These are phyloP conservation scores for Polyporus tsugae DNA, from an alignment of 1,284 basidiomycete species.

Conservation along the genomic window DNA sequence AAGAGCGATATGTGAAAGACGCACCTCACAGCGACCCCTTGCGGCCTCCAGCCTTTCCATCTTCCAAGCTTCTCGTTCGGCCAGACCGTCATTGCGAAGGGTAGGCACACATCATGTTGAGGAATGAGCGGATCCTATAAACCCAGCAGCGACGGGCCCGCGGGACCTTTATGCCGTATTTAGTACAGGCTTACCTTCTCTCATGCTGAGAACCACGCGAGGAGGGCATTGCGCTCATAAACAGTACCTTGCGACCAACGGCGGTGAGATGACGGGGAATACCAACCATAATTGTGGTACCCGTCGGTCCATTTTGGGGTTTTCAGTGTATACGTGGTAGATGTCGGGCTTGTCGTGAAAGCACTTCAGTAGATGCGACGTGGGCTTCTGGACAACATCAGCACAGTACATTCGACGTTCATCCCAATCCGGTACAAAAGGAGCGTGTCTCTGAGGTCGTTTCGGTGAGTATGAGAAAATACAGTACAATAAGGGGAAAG, in stretches of 20 bases:
- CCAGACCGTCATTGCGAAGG: background rate
- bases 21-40: conserved; percentile 15
- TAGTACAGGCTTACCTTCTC: background rate
- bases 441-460: conserved; percentile 18
- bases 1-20: conserved; percentile 24
- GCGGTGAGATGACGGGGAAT: background rate
- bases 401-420: conserved; percentile 4
- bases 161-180: conserved; percentile 2
- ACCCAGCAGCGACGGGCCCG: background rate
- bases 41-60: conserved; percentile 4
- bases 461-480: conserved; percentile 11
- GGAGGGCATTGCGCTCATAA: background rate
- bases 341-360: background rate
- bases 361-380: background rate
- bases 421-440: conserved; percentile 7
- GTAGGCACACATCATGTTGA: background rate
- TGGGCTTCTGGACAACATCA: background rate
- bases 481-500: conserved; percentile 11
- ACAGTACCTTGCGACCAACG: background rate
- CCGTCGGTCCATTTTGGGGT: background rate
- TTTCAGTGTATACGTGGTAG: background rate
- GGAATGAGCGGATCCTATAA: background rate
- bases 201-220: background rate
- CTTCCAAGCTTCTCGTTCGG: background rate
- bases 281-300: conserved; percentile 7